A percentile compares a stretch with the other conserved stretches of the same genome.
Conservation (phyloP, 2,329 filamentous ascomycete species). For the Thielaviopsis punctulata region DNA sequence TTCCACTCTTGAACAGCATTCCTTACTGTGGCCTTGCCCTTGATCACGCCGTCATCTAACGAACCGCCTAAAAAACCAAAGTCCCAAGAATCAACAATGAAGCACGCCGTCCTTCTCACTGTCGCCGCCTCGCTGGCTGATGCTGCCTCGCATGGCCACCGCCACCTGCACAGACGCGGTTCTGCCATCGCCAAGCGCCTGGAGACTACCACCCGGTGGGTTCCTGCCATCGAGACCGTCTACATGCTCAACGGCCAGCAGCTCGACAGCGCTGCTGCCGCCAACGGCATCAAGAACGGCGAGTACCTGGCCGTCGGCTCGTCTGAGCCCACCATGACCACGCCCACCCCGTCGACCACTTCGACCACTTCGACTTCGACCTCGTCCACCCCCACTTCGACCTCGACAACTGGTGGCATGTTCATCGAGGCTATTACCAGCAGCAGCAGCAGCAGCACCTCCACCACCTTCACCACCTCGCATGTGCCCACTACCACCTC, state of each 20-base stretch:
- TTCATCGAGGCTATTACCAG: constrained; percentile 16
- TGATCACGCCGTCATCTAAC: too few species aligned
- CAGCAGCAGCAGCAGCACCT: constrained; percentile 11
- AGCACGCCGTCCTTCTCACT: constrained; percentile 10
- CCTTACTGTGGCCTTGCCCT: too few species aligned
- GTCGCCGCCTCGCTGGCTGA: constrained; percentile 10
- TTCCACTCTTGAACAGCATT: too few species aligned
- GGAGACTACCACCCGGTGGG: constrained; percentile 32
- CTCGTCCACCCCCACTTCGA: constrained; percentile 24
- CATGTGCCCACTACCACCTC: not conserved
- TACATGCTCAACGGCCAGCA: constrained; percentile 52
- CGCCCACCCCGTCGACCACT: constrained; percentile 25
- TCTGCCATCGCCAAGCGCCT: constrained; percentile 25
- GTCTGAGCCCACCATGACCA: constrained; percentile 29
- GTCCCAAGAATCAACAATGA: not conserved
- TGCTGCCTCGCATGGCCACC: constrained; percentile 11
- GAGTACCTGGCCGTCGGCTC: constrained; percentile 50
- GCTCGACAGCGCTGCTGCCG: constrained; percentile 41
- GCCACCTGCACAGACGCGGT: constrained; percentile 9
- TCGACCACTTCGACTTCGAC: constrained; percentile 21
- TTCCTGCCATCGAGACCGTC: constrained; percentile 46
- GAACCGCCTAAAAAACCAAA: not conserved
- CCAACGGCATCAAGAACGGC: constrained; percentile 53
- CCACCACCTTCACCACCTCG: constrained; percentile 9
- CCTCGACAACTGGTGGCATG: constrained; percentile 17